phyloP scores from a whole-genome alignment of 768 basidiomycete species.

The Asterophora lycoperdoides region DNA sequence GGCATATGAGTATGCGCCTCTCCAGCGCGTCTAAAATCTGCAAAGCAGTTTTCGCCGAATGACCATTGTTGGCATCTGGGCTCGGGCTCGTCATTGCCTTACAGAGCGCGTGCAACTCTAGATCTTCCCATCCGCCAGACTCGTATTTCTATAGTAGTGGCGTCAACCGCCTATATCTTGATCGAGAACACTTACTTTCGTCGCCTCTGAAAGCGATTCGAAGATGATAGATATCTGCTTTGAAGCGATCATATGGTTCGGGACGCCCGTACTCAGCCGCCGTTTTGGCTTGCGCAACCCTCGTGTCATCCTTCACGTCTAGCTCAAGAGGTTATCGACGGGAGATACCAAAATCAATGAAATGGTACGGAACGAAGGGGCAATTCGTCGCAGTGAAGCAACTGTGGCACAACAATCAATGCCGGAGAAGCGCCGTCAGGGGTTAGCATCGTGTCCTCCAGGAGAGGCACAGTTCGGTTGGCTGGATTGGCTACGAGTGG shows the following conservation, averaged over 20 bases:
- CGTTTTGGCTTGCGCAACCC: slow-evolving; percentile 18
- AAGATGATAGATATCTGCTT: background rate
- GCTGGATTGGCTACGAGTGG: too few species aligned
- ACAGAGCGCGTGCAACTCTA: background rate
- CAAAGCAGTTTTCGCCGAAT: background rate
- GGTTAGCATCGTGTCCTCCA: too few species aligned
- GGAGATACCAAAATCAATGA: slow-evolving; percentile 26
- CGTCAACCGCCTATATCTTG: background rate
- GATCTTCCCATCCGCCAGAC: background rate
- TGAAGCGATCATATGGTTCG: background rate
- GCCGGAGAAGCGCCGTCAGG: too few species aligned
- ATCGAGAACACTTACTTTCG: background rate
- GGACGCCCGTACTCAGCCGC: slow-evolving; percentile 19
- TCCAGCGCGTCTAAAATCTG: background rate
- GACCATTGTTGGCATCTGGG: background rate
- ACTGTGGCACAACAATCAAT: too few species aligned
- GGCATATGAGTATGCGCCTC: background rate
- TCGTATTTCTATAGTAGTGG: background rate
- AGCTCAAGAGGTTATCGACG: slow-evolving; percentile 3
- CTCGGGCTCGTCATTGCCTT: background rate
- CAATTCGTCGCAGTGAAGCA: too few species aligned
- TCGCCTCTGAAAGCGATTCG: background rate
- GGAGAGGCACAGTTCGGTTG: too few species aligned
- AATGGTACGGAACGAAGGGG: slow-evolving; percentile 19
- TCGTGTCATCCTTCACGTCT: slow-evolving; percentile 2